phyloP scores from a whole-genome alignment of 192 early-diverging fungal genomes.

The Cladochytrium replicatum region DNA sequence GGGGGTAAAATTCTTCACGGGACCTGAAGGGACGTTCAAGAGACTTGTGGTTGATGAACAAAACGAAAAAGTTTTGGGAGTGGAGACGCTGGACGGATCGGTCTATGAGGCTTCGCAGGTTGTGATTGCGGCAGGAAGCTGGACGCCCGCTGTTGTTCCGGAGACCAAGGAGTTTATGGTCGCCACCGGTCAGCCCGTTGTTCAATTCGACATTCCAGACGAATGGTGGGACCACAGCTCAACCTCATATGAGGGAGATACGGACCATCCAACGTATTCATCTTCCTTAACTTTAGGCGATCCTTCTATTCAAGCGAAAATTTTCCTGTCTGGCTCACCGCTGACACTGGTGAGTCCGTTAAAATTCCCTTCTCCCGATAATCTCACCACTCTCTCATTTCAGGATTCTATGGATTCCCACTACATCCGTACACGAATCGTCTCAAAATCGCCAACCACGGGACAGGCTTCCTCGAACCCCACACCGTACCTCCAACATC shows the following conservation, averaged over 20 bases:
- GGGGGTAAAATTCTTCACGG: slow-evolving; percentile 1
- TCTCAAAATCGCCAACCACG: slow-evolving; percentile 42
- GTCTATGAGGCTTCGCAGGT: slow-evolving; percentile 27
- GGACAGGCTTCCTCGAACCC: slow-evolving; percentile 34
- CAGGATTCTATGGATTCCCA: slow-evolving; percentile 44
- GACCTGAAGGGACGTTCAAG: slow-evolving; percentile 5
- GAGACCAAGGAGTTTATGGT: slow-evolving; percentile 24
- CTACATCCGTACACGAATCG: slow-evolving; percentile 10
- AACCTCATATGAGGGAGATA: too few relatives aligned
- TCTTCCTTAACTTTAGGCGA: too few relatives aligned
- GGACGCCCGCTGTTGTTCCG: slow-evolving; percentile 34
- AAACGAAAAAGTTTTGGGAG: slow-evolving; percentile 17
- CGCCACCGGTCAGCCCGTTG: slow-evolving; percentile 41
- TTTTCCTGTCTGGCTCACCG: slow-evolving; percentile 46
- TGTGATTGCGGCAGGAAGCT: slow-evolving; percentile 37
- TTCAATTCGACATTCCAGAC: slow-evolving; percentile 33
- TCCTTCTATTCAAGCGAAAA: slow-evolving; percentile 4
- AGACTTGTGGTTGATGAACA: neutral
- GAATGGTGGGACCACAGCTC: neutral
- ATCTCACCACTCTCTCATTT: neutral
- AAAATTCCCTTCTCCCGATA: neutral
- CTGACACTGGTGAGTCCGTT: slow-evolving; percentile 32
- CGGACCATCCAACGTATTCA: neutral
- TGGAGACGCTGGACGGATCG: slow-evolving; percentile 29
- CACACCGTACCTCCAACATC: neutral